Base-by-base conservation (phyloP, 2,329 filamentous ascomycete species). In the Neoscytalidium dimidiatum region DNA sequence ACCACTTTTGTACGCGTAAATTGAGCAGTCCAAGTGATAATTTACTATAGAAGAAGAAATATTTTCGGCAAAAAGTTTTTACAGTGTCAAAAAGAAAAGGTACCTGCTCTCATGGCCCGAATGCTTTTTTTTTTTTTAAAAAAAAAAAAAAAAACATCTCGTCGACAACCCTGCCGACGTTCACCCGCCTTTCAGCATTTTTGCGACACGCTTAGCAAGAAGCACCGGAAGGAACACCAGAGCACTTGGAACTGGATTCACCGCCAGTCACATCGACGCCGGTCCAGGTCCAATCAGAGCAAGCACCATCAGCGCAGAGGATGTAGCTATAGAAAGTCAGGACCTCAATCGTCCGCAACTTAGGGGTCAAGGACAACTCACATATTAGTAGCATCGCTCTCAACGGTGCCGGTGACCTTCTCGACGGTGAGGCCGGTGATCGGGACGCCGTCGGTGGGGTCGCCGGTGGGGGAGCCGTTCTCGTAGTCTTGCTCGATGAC, bases 271-370 rank as follows among this genome's bases (percentile, higher is more conserved):
- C 61, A 35, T 38, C 66, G 66, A 84, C 80, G 44, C 76, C 79
- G 3, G 73, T 77, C 84, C 84, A 88, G 14, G 79, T 83, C 84
- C 85, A 88, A 74, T 81, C 77, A 4, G 78, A 79, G 76, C 84
- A 86, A 67, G 78, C 78, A 33, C 81, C 83, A 44, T 72, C 76
- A n/a, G 82, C 85, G 69, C 86, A 88, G 14, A 87, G 81, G 65
- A 88, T 83, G 70, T 84, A 85, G 65, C 33, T 35, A 14, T 35
- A 9, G 33, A 14, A 14, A 9, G 33, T 35, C 33, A 35, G 33
- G 8, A 35, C n/a, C n/a, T n/a, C n/a, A n/a, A n/a, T n/a, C n/a
- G n/a, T n/a, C n/a, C n/a, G n/a, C n/a, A n/a, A n/a, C n/a, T n/a
- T n/a, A n/a, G n/a, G n/a, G n/a, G n/a, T 35, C 33, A 2, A 14